Percentiles rank a stretch among this genome's conserved stretches.
Evolutionary conservation across 805 yeast species (phyloP).

Genomic region (Priceomyces carsonii): DNA sequence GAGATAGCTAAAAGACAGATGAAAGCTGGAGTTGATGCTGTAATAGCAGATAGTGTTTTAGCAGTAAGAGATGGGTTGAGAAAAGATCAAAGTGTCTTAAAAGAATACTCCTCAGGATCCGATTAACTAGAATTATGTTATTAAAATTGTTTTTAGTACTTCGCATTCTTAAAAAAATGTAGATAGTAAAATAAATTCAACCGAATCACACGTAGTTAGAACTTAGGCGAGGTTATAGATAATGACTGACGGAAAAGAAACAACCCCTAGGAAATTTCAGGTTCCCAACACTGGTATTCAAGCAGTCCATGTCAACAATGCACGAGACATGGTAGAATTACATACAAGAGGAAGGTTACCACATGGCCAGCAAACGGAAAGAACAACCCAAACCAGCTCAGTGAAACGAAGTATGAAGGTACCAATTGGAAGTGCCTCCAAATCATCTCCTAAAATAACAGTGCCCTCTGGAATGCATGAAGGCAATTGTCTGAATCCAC

Average conservation of each 20-base stretch:
- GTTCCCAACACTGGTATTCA: slow-evolving; percentile 39
- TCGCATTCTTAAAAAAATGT: too few species aligned
- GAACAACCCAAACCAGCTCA: too few species aligned
- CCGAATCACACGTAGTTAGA: too few species aligned
- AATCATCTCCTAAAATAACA: slow-evolving; percentile 14
- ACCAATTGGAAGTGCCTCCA: too few species aligned
- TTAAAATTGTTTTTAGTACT: not conserved
- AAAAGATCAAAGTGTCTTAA: slow-evolving; percentile 24
- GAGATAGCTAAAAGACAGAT: slow-evolving; percentile 81
- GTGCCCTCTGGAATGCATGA: slow-evolving; percentile 47
- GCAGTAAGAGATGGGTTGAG: slow-evolving; percentile 86
- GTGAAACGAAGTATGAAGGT: too few species aligned
- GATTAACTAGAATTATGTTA: slow-evolving; percentile 2
- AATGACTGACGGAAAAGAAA: slow-evolving; percentile 6
- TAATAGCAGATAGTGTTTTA: slow-evolving; percentile 91
- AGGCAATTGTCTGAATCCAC: slow-evolving; percentile 41
- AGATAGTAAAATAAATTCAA: too few species aligned
- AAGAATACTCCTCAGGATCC: slow-evolving; percentile 15
- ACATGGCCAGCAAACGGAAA: slow-evolving; percentile 1
- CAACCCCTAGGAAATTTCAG: slow-evolving; percentile 4
- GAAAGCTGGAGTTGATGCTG: slow-evolving; percentile 96
- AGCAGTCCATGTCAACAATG: slow-evolving; percentile 57
- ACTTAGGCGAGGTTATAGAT: too few species aligned
- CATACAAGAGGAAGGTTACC: slow-evolving; percentile 47
- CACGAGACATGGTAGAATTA: slow-evolving; percentile 60